Evolutionary conservation across 805 yeast species (phyloP).

Genomic region (Cyberlindnera maritima): DNA sequence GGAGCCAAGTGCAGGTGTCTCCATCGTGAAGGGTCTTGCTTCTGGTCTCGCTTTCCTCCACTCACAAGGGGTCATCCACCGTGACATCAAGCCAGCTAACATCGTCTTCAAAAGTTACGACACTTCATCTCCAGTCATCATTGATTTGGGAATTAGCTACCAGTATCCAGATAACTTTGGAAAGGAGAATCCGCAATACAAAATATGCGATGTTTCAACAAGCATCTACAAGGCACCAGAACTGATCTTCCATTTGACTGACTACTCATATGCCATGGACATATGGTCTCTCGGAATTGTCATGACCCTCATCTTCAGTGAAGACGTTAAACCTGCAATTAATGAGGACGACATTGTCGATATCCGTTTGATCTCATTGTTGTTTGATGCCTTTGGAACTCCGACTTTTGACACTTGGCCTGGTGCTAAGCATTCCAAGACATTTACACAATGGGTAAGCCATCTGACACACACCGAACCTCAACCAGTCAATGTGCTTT

Average conservation of each 20-base stretch:
- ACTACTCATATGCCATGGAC: slow-evolving; percentile 57
- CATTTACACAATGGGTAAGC: slow-evolving; percentile 27
- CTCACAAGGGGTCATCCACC: slow-evolving; percentile 73
- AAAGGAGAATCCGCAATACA: slow-evolving; percentile 40
- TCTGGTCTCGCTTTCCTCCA: slow-evolving; percentile 64
- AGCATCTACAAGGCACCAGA: slow-evolving; percentile 76
- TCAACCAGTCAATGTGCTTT: slow-evolving; percentile 23
- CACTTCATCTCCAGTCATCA: slow-evolving; percentile 32
- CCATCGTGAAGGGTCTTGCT: slow-evolving; percentile 37
- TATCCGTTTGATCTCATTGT: slow-evolving; percentile 51
- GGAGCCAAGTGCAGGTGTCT: slow-evolving; percentile 13
- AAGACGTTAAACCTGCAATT: slow-evolving; percentile 37
- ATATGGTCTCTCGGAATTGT: slow-evolving; percentile 73
- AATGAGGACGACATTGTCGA: slow-evolving; percentile 47
- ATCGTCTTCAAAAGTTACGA: slow-evolving; percentile 47
- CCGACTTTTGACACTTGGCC: slow-evolving; percentile 48
- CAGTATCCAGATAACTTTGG: slow-evolving; percentile 56
- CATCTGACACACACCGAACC: slow-evolving; percentile 26
- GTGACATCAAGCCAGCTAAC: slow-evolving; percentile 89
- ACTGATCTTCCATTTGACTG: slow-evolving; percentile 54
- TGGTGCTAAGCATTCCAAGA: slow-evolving; percentile 36
- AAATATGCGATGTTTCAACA: slow-evolving; percentile 58
- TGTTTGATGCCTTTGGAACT: slow-evolving; percentile 60
- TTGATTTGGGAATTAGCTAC: slow-evolving; percentile 41
- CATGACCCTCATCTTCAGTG: slow-evolving; percentile 48